Evolutionary conservation across 164 flowering plant genomes (phyloP).

Genomic region (Dillenia suffruticosa): DNA sequence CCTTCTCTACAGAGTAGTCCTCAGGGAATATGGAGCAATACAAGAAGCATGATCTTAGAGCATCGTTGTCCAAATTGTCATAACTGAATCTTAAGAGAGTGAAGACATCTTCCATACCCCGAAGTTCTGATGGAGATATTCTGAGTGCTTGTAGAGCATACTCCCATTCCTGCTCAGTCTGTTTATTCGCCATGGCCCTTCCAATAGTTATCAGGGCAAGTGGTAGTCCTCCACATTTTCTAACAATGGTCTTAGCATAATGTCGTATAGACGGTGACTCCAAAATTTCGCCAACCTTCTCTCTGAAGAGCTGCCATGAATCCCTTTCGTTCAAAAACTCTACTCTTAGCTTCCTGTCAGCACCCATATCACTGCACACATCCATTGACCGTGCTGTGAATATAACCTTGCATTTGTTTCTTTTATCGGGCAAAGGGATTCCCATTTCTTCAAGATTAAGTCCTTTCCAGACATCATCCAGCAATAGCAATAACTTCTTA

Average conservation of each 20-base stretch:
- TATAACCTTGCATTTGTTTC: constrained; percentile 24
- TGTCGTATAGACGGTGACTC: constrained; percentile 9
- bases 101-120: constrained; percentile 33
- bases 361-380: constrained; percentile 28
- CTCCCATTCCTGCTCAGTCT: constrained; percentile 25
- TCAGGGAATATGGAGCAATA: constrained; percentile 35
- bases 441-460: constrained; percentile 20
- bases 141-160: constrained; percentile 18
- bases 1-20: constrained; percentile 21
- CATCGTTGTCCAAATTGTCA: constrained; percentile 18
- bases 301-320: constrained; percentile 23
- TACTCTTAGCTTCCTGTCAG: constrained; percentile 17
- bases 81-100: constrained; percentile 27
- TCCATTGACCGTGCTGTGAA: constrained; percentile 21
- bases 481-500: constrained; percentile 21
- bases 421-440: constrained; percentile 20
- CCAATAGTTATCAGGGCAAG: constrained; percentile 32
- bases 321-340: constrained; percentile 18
- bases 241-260: constrained; percentile 17
- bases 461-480: constrained; percentile 35
- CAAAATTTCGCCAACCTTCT: constrained; percentile 14
- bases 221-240: constrained; percentile 29
- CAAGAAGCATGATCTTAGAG: constrained; percentile 18
- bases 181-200: constrained; percentile 28
- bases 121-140: constrained; percentile 19